Conservation (phyloP, 2,329 filamentous ascomycete species). For the Colletotrichum lindemuthianum region DNA sequence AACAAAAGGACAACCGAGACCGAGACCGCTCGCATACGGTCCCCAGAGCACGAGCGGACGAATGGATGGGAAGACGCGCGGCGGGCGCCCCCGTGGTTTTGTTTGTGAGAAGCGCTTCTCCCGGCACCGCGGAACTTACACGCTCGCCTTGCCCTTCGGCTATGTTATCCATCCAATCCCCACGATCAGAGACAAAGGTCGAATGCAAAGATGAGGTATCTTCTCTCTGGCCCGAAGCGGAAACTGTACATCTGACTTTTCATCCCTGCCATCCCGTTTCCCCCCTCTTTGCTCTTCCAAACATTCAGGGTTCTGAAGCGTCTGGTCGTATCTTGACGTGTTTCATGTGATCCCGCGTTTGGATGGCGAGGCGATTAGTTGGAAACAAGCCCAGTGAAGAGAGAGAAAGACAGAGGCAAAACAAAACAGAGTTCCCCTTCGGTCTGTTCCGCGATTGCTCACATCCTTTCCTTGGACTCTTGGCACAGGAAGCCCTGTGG, state of each 20-base stretch:
- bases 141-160: no score
- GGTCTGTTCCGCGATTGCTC: no score
- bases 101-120: no score
- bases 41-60: no score
- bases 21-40: background rate
- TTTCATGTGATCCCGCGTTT: constrained; percentile 23
- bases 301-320: constrained; percentile 18
- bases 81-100: no score
- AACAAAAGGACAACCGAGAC: background rate
- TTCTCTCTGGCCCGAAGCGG: background rate
- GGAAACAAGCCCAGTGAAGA: constrained; percentile 11
- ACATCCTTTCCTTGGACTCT: no score
- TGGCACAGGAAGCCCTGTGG: no score
- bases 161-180: background rate
- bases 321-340: constrained; percentile 23
- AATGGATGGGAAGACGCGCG: no score
- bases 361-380: background rate
- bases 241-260: background rate
- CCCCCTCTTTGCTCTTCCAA: background rate
- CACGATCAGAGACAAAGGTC: background rate
- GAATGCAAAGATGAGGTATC: constrained; percentile 4
- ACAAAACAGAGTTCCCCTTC: background rate
- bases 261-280: constrained; percentile 7
- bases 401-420: background rate
- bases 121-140: no score